Conservation (phyloP, 768 basidiomycete genomes). For the Cyathus striatus region DNA sequence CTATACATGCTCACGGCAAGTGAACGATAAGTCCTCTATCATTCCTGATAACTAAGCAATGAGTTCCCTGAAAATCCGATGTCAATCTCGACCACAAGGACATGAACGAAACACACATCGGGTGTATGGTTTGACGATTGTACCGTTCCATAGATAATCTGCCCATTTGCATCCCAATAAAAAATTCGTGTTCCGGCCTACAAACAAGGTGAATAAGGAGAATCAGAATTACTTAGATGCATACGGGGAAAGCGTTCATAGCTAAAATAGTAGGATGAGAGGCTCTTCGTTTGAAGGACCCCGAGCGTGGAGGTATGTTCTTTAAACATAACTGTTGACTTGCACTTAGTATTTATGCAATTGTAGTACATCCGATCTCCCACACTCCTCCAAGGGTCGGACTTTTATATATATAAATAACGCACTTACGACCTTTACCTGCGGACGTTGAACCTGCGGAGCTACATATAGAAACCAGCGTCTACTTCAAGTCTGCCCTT, state of each 20-base stretch:
- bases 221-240: no score
- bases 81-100: constrained; percentile 4
- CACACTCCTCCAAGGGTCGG: no score
- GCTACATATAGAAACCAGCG: no score
- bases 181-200: constrained; percentile 63
- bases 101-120: constrained; percentile 41
- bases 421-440: no score
- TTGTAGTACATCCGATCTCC: no score
- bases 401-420: no score
- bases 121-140: constrained; percentile 43
- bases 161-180: constrained; percentile 54
- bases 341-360: constrained; percentile 3
- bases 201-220: no score
- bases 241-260: constrained; percentile 69
- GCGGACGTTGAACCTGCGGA: no score
- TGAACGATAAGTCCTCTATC: constrained; percentile 42
- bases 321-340: constrained; percentile 8
- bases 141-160: constrained; percentile 58
- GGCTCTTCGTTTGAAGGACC: constrained; percentile 10
- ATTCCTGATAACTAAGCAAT: constrained; percentile 46
- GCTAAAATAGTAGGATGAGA: constrained; percentile 50
- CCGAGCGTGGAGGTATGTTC: constrained; percentile 1
- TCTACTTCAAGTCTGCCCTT: no score
- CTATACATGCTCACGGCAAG: constrained; percentile 57
- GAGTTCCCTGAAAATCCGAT: constrained; percentile 46